Base-by-base conservation (phyloP, 139 green algal genomes). In the Pleodorina starrii region DNA sequence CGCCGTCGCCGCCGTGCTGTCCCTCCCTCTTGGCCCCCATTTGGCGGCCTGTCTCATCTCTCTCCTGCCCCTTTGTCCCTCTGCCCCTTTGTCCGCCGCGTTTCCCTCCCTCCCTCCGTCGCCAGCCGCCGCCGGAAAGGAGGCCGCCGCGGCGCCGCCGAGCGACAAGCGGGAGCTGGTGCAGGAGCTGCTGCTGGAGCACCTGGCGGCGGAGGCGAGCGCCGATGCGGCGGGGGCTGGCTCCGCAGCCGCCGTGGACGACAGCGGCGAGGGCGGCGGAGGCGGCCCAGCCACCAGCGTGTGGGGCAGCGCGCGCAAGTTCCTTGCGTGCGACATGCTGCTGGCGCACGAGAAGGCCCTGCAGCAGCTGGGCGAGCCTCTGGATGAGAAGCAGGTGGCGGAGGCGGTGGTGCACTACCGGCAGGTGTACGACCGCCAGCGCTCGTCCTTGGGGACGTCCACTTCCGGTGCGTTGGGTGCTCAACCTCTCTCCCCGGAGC, bases 121-220 rank as follows among this genome's bases (percentile, higher is more conserved):
- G 23, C 12, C 77, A 72, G 50, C 36, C 36, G 11, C 50, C 6
- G 50, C 50, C 17, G 76, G 35, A 35, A 32, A 46, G 27, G 35
- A 66, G 5, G 7, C 40, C 27, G 27, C 14, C 17, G n/a, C n/a
- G n/a, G n/a, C n/a, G n/a, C n/a, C n/a, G n/a, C n/a, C n/a, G n/a
- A n/a, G n/a, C n/a, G n/a, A 69, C 17, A 80, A 57, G 25, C 23
- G 32, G 0, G 79, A 92, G 54, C 75, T 90, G 60, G 88, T 91
- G 29, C 89, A 94, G 40, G 73, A 87, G 43, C 63, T 96, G 85
- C 90, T 97, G 79, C 75, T 95, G 76, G 51, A 88, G 50, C 87
- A 91, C 69, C 90, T 97, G 44, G 79, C 85, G 21, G 16, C 78
- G 17, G 38, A 23, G 6, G n/a, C n/a, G n/a, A n/a, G n/a, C n/a